Base-by-base conservation (phyloP, 768 basidiomycete genomes). In the Lactifluus pinguis region DNA sequence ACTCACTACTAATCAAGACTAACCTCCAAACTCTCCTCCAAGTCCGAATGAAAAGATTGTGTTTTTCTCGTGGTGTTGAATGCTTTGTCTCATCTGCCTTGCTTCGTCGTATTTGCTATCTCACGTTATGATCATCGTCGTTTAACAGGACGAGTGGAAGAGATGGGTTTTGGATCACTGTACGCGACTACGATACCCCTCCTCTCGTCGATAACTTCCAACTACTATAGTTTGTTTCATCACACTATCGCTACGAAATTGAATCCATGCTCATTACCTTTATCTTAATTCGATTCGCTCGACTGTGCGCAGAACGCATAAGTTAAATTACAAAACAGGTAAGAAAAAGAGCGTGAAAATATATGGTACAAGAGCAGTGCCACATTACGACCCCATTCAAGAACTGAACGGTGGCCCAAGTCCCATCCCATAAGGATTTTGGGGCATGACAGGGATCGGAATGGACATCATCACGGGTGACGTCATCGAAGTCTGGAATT, bases 381-480 rank as follows among this genome's bases (percentile, higher is more conserved):
- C 4, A 34, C 32, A 34, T 9, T 34, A 34, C 9, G 15, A 42
- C 5, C 11, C 15, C 10, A 39, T 14, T 62, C 56, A 62, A 6
- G 61, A 53, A 29, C 61, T 56, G 29, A 62, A 62, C 9, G 61
- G 47, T 10, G 61, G 17, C 5, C 61, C 61, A 13, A 62, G 52
- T 25, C 61, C 61, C 56, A 62, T 62, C 29, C 56, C 61, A 45
- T 53, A 62, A 17, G 61, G 56, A 54, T 62, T 62, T 9, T 30
- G 25, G 7, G 57, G 56, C 17, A 58, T 14, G 5, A 61, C 60
- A 6, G 49, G 55, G 13, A 61, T 47, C 0, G 49, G 45, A 21
- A 61, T 47, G 17, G 60, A 42, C 52, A 58, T 49, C 61, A 62
- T 62, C 19, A 44, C 52, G 17, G 56, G 52, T 25, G 57, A 57